phyloP scores from a whole-genome alignment of 2,329 filamentous ascomycete genomes.

The Trichoderma sp. region DNA sequence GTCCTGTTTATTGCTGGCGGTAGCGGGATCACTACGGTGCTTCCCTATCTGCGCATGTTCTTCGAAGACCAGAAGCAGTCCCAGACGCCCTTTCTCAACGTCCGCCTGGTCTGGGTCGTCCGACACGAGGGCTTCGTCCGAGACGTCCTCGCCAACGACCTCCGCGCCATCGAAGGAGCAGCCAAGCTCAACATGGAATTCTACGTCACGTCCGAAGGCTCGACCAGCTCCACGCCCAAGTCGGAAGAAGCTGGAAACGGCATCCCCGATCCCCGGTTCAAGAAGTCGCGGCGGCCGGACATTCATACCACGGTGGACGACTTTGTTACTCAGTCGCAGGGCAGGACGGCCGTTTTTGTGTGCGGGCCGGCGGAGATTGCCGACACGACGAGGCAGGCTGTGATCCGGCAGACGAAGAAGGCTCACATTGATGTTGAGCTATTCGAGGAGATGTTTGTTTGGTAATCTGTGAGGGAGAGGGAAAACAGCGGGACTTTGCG shows the following conservation, averaged over 20 bases:
- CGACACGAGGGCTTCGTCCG: conserved; percentile 38
- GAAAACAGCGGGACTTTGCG: background rate
- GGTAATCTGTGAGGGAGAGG: background rate
- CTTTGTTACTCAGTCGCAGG: conserved; percentile 31
- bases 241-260: conserved; percentile 18
- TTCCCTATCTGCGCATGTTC: conserved; percentile 39
- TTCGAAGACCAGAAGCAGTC: conserved; percentile 28
- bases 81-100: conserved; percentile 26
- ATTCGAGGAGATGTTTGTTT: conserved; percentile 30
- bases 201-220: conserved; percentile 35
- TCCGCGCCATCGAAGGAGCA: conserved; percentile 33
- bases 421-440: conserved; percentile 24
- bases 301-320: conserved; percentile 37
- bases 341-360: conserved; percentile 40
- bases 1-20: conserved; percentile 44
- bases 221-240: background rate
- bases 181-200: conserved; percentile 36
- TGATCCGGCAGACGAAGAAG: conserved; percentile 29
- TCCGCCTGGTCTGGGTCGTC: conserved; percentile 41
- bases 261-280: conserved; percentile 24
- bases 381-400: conserved; percentile 40
- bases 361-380: conserved; percentile 45
- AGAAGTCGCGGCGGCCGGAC: conserved; percentile 37
- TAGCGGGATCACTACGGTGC: conserved; percentile 43
- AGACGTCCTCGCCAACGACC: conserved; percentile 36